phyloP scores from a whole-genome alignment of 1,139 yeast genomes.

The Zygoascus sp. region DNA sequence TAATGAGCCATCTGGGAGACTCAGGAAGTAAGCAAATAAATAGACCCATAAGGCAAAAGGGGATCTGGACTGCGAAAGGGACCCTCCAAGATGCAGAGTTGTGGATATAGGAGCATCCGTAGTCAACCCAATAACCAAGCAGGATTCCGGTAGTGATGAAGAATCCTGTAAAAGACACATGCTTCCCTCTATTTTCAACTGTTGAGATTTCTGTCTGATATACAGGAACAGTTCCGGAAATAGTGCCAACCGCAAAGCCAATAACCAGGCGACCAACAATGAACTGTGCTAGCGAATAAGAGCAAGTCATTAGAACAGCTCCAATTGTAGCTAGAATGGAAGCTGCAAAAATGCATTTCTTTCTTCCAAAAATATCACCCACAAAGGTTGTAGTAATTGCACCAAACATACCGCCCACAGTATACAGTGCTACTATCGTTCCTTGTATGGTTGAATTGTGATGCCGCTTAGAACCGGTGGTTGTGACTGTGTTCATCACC shows the following conservation, averaged over 20 bases:
- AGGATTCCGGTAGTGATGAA: constrained; percentile 67
- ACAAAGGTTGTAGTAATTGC: constrained; percentile 55
- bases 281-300: constrained; percentile 60
- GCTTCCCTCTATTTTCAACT: constrained; percentile 65
- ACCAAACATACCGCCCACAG: constrained; percentile 70
- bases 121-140: constrained; percentile 68
- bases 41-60: constrained; percentile 19
- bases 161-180: constrained; percentile 66
- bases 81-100: constrained; percentile 52
- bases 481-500: constrained; percentile 35
- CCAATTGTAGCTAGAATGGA: constrained; percentile 58
- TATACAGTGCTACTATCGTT: constrained; percentile 46
- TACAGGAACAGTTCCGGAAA: constrained; percentile 16
- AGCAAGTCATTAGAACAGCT: constrained; percentile 53
- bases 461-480: constrained; percentile 16
- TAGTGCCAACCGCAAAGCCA: constrained; percentile 50
- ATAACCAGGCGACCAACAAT: constrained; percentile 70
- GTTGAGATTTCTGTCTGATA: constrained; percentile 58
- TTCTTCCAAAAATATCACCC: constrained; percentile 66
- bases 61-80: constrained; percentile 36
- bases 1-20: constrained; percentile 57
- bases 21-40: constrained; percentile 51
- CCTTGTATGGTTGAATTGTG: constrained; percentile 27
- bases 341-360: constrained; percentile 57
- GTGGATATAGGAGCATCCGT: constrained; percentile 40